Evolutionary conservation across 495 filamentous ascomycete genomes (phyloP), one percentile per base, ranked within the genome.

Genomic region (Aspergillus nidulans): DNA sequence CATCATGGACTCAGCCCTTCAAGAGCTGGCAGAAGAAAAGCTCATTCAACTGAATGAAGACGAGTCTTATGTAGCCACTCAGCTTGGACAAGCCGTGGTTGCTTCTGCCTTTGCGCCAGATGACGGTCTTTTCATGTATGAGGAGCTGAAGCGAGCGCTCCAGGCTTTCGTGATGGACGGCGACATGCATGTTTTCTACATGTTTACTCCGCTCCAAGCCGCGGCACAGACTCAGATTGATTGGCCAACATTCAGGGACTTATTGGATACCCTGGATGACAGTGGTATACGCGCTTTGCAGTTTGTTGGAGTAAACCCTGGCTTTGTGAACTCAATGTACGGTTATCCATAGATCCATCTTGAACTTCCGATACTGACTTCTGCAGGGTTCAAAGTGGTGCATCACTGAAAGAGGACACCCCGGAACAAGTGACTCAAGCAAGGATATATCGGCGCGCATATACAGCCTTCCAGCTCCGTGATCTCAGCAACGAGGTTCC

Each of bases 141-240:
- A 80, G 43, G 89, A 92, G 60, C 72, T 92, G 50, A 76, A 75
- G 53, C 76, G 78, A 55, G 87, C 89, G 1, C 65, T 92, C 3
- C 74, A 81, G 44, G 86, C 84, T 6, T 94, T 94, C 54, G 89
- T 91, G 16, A 83, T 94, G 80, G 87, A 91, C 61, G 87, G 86
- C 16, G 89, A 94, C 44, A 85, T 94, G 85, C 89, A 94, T 61
- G 77, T 91, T 34, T 79, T 91, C 45, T 94, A 92, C 64, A 85
- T 83, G 55, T 91, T 92, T 55, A 91, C 89, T 0, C 89, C 89
- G 1, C 75, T 91, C 10, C 69, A 81, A 32, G 70, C 66, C 6
- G 69, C 78, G 4, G 63, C 68, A 20, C 67, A 61, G 16, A 70
- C 75, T 7, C 68, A 77, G 1, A 77, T 92, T 52, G 85, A 90